Evolutionary conservation across 495 filamentous ascomycete species (phyloP), one percentile per base, ranked within the genome.

Genomic region (Daldinia decipiens): DNA sequence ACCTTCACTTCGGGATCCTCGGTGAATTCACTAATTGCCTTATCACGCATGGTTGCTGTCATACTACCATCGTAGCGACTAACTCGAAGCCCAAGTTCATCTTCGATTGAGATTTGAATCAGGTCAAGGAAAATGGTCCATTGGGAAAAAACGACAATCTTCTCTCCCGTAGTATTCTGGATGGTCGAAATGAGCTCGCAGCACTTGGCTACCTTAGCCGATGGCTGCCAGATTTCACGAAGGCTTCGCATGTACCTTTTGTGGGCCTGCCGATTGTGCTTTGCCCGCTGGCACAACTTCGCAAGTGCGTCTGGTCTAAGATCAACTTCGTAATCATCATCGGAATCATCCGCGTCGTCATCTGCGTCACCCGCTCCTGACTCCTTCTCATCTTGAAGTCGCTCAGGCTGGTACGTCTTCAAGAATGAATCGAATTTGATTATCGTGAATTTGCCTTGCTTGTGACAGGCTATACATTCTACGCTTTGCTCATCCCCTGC

Each of bases 81-180:
- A 79, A 87, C 86, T 31, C 82, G 81, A 7, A 65, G 12, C 12
- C 51, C 50, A 11, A 65, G 17, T 13, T 84, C 80, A 13, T 88
- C 81, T 55, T 78, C 78, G 72, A 97, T 87, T 1, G 92, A 91
- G 15, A 95, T 84, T 78, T 97, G 93, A 7, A 97, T 84, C 13
- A 97, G 84, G 79, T 97, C 94, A 3, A 98, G 87, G 3, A 97
- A 82, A 0, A 92, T 89, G 6, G 94, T 97, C 80, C 94, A 98
- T 76, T 95, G 93, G 58, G 90, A 93, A 80, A 98, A 98, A 67
- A 98, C 87, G 59, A 98, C 94, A 3, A 91, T 93, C 80, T 97
- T 97, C 79, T 95, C 81, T 85, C 61, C 75, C 32, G 76, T 71
- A 19, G 74, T 75, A 36, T 77, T 70, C 29, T 81, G 74, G 29